Conservation (phyloP, 2,329 filamentous ascomycete species). For the Furcasterigmium furcatum region DNA sequence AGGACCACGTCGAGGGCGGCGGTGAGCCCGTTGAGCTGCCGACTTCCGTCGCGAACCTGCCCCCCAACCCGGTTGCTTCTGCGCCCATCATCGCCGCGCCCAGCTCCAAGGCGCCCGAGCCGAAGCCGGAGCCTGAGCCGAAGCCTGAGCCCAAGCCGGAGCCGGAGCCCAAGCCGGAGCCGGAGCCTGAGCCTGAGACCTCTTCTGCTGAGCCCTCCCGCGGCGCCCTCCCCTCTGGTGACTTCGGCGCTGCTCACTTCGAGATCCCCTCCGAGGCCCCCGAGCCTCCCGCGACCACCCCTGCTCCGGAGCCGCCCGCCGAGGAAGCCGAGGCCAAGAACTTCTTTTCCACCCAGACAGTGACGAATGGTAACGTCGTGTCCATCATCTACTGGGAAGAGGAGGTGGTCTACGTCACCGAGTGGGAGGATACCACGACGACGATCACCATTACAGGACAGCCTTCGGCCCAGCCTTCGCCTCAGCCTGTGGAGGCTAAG, state of each 20-base stretch:
- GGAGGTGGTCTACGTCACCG: conserved; percentile 50
- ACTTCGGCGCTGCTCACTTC: not conserved
- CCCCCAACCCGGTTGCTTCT: not conserved
- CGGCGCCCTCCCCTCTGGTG: not conserved
- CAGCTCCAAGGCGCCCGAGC: not conserved
- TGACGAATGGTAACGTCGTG: conserved; percentile 47
- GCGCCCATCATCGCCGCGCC: not conserved
- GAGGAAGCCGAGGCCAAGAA: conserved; percentile 28
- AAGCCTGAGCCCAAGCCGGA: not conserved
- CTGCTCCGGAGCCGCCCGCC: conserved; percentile 22
- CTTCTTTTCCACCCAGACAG: conserved; percentile 47
- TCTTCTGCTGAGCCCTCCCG: conserved; percentile 1
- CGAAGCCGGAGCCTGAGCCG: not conserved
- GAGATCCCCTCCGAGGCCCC: not conserved
- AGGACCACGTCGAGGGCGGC: conserved; percentile 16
- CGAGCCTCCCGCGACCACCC: conserved; percentile 13
- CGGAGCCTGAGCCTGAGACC: conserved; percentile 2
- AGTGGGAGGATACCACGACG: conserved; percentile 34
- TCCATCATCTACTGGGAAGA: conserved; percentile 57
- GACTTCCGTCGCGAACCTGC: not conserved
- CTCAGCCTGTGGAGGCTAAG: conserved; percentile 13
- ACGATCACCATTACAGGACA: conserved; percentile 34
- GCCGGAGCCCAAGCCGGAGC: conserved; percentile 2
- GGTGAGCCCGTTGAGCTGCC: not conserved
- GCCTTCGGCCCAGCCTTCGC: conserved; percentile 14